These are phyloP conservation scores for Ophiocordyceps robertsii DNA, from an alignment of 2,329 filamentous ascomycete species.

Conservation along the genomic window DNA sequence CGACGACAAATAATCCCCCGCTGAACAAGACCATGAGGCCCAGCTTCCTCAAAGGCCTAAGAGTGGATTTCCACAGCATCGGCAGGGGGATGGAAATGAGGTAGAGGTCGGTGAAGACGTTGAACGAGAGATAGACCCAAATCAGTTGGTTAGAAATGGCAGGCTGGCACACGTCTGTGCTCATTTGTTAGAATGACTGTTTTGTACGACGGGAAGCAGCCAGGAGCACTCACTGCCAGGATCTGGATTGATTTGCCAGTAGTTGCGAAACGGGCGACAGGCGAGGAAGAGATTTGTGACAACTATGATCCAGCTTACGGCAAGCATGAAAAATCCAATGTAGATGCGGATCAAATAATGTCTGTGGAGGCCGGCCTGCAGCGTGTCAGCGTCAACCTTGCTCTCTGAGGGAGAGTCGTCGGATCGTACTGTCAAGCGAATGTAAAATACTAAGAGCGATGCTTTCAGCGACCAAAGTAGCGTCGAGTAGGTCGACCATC, in stretches of 20 bases:
- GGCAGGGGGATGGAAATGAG: constrained; percentile 44
- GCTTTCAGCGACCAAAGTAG: constrained; percentile 42
- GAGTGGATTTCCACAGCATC: constrained; percentile 27
- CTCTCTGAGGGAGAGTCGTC: too few species aligned
- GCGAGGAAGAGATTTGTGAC: constrained; percentile 35
- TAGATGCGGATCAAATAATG: constrained; percentile 30
- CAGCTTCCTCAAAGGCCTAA: constrained; percentile 22
- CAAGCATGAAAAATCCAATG: constrained; percentile 35
- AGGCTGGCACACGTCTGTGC: constrained; percentile 31
- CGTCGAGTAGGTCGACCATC: constrained; percentile 40
- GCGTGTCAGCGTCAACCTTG: too few species aligned
- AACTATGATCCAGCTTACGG: constrained; percentile 32
- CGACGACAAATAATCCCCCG: constrained; percentile 25
- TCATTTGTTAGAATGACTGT: not conserved
- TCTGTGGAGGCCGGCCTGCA: constrained; percentile 23
- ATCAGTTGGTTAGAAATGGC: constrained; percentile 36
- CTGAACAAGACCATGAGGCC: constrained; percentile 24
- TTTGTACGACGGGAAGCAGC: not conserved
- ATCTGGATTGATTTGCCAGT: constrained; percentile 47
- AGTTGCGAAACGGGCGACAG: constrained; percentile 37
- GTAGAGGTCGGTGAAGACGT: constrained; percentile 43
- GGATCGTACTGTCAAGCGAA: constrained; percentile 27
- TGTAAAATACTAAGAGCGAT: constrained; percentile 43
- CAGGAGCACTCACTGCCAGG: constrained; percentile 32
- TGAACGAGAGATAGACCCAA: constrained; percentile 36